These are phyloP conservation scores for Leptographium flavum DNA, from an alignment of 2,329 filamentous ascomycete species.

Conservation along the genomic window DNA sequence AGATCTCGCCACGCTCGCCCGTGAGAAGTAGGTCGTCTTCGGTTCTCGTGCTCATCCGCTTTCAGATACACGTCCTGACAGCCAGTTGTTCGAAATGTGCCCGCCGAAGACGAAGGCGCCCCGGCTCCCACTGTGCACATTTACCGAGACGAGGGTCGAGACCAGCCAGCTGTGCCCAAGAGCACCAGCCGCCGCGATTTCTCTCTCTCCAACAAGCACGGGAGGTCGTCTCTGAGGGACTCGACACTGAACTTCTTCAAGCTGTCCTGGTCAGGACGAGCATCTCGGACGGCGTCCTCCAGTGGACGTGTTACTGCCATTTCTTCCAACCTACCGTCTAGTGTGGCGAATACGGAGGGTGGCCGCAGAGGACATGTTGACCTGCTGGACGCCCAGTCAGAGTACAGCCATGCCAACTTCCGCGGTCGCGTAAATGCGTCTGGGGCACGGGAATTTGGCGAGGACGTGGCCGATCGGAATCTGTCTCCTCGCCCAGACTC, in stretches of 20 bases:
- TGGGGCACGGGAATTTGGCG: slow-evolving; percentile 42
- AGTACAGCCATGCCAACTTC: slow-evolving; percentile 34
- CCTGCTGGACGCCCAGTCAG: slow-evolving; percentile 42
- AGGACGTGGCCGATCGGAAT: slow-evolving; percentile 51
- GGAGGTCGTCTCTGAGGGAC: not conserved
- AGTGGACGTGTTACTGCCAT: not conserved
- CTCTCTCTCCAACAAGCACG: not conserved
- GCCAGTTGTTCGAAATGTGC: not conserved
- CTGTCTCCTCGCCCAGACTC: slow-evolving; percentile 23
- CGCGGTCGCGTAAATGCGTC: slow-evolving; percentile 31
- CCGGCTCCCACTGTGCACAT: slow-evolving; percentile 19
- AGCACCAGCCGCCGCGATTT: slow-evolving; percentile 3
- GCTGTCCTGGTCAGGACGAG: not conserved
- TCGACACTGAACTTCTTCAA: not conserved
- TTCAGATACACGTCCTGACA: not conserved
- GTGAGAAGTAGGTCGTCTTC: slow-evolving; percentile 12
- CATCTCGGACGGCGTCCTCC: not conserved
- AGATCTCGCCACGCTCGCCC: slow-evolving; percentile 9
- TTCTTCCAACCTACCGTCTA: not conserved
- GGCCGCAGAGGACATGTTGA: slow-evolving; percentile 26
- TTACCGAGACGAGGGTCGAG: slow-evolving; percentile 15
- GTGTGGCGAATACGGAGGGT: not conserved
- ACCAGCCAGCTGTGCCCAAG: slow-evolving; percentile 24
- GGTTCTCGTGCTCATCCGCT: not conserved
- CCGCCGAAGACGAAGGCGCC: slow-evolving; percentile 4